Percentiles rank a stretch among this genome's conserved stretches.
These are phyloP conservation scores for Penicillium mononematosum DNA, from an alignment of 495 filamentous ascomycete species.

Conservation along the genomic window DNA sequence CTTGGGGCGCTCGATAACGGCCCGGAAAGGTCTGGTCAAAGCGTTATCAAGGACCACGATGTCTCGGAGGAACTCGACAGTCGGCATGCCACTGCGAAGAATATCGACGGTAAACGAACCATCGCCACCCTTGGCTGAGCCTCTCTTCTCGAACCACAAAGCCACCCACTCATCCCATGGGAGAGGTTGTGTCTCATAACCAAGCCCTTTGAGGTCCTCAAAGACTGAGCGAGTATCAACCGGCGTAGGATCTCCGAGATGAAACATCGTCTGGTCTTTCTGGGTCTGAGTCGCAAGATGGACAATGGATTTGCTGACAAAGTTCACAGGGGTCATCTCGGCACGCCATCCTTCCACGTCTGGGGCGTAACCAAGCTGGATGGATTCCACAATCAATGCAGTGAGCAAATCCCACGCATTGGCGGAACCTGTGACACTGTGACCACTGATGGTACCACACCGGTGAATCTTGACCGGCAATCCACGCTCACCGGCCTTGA, in stretches of 20 bases:
- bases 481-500: slow-evolving; percentile 59
- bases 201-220: slow-evolving; percentile 54
- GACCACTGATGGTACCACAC: slow-evolving; percentile 63
- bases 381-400: slow-evolving; percentile 65
- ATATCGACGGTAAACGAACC: slow-evolving; percentile 56
- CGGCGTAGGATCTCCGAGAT: slow-evolving; percentile 65
- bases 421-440: slow-evolving; percentile 60
- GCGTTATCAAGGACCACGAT: slow-evolving; percentile 63
- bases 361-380: slow-evolving; percentile 59
- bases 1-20: slow-evolving; percentile 56
- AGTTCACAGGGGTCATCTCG: slow-evolving; percentile 72
- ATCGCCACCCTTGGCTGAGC: slow-evolving; percentile 55
- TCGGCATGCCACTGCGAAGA: slow-evolving; percentile 61
- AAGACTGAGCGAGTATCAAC: slow-evolving; percentile 56
- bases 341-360: slow-evolving; percentile 65
- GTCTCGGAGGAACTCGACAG: slow-evolving; percentile 55
- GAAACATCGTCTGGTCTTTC: slow-evolving; percentile 56
- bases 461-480: slow-evolving; percentile 62
- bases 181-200: slow-evolving; percentile 58
- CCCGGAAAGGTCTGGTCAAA: slow-evolving; percentile 53
- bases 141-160: slow-evolving; percentile 60
- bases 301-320: slow-evolving; percentile 63
- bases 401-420: slow-evolving; percentile 68
- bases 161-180: slow-evolving; percentile 63
- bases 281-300: slow-evolving; percentile 55